A percentile compares a stretch with the other conserved stretches of the same genome.
These are phyloP conservation scores for Amanita fuliginea DNA, from an alignment of 768 basidiomycete genomes.

Conservation along the genomic window DNA sequence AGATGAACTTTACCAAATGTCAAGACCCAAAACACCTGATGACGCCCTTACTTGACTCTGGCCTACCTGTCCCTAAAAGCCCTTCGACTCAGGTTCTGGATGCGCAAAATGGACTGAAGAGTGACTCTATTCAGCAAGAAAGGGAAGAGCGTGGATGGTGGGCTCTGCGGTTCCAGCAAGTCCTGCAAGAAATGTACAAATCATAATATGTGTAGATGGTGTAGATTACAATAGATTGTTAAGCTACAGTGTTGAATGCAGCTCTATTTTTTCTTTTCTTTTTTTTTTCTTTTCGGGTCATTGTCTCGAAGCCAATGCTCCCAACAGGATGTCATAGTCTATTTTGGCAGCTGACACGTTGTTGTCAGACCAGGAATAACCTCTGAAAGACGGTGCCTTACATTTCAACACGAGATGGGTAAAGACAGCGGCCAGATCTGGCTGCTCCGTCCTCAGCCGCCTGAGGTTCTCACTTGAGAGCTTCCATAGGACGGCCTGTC, in stretches of 20 bases:
- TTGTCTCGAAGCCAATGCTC: constrained; percentile 29
- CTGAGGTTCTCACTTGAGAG: constrained; percentile 49
- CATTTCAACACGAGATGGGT: constrained; percentile 65
- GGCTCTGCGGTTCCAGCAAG: constrained; percentile 54
- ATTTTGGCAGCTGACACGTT: constrained; percentile 45
- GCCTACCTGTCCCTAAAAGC: constrained; percentile 58
- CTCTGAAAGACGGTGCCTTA: constrained; percentile 18
- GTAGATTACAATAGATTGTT: not conserved
- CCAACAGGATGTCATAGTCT: constrained; percentile 52
- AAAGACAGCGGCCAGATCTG: constrained; percentile 54
- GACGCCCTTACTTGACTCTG: constrained; percentile 26
- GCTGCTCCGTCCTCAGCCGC: constrained; percentile 55
- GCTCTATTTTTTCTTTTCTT: not conserved
- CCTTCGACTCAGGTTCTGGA: constrained; percentile 50
- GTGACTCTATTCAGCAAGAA: constrained; percentile 27
- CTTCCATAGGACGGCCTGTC: constrained; percentile 73
- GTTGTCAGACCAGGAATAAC: constrained; percentile 24
- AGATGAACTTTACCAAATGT: constrained; percentile 14
- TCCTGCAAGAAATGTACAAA: constrained; percentile 22
- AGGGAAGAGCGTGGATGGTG: constrained; percentile 69
- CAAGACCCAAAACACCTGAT: constrained; percentile 22
- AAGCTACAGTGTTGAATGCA: not conserved
- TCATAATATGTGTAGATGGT: not conserved
- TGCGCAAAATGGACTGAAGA: constrained; percentile 5
- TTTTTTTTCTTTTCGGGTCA: constrained; percentile 5